Evolutionary conservation across 768 basidiomycete species (phyloP).

Genomic region (Rossbeevera mucosa): DNA sequence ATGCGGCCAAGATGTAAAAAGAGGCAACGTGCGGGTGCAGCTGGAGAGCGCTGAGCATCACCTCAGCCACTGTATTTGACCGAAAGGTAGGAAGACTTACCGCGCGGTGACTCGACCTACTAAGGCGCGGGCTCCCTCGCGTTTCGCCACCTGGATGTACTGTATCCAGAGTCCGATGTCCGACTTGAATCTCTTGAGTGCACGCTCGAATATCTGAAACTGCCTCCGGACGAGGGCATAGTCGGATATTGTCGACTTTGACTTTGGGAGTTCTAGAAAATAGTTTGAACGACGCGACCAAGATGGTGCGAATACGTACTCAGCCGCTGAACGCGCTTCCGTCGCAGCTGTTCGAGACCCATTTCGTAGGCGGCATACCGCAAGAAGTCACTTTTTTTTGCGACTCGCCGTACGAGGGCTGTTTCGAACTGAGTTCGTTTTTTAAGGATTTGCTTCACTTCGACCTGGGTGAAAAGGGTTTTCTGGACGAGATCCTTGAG

Average conservation of each 20-base stretch:
- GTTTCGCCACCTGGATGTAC: constrained; percentile 81
- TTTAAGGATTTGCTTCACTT: constrained; percentile 81
- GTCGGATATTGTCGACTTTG: constrained; percentile 65
- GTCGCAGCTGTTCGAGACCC: constrained; percentile 73
- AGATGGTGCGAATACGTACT: constrained; percentile 41
- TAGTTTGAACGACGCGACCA: not conserved
- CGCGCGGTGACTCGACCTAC: constrained; percentile 80
- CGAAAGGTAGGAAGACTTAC: constrained; percentile 36
- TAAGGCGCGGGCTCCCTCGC: constrained; percentile 71
- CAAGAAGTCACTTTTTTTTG: constrained; percentile 84
- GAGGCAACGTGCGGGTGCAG: constrained; percentile 75
- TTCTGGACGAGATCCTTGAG: constrained; percentile 88
- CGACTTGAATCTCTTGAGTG: constrained; percentile 80
- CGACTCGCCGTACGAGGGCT: constrained; percentile 74
- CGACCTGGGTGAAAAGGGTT: constrained; percentile 78
- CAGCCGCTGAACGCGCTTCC: constrained; percentile 67
- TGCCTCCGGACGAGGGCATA: constrained; percentile 81
- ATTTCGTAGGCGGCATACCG: constrained; percentile 93
- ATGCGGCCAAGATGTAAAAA: constrained; percentile 81
- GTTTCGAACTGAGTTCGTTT: constrained; percentile 81
- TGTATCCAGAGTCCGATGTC: constrained; percentile 87
- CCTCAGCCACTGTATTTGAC: constrained; percentile 4
- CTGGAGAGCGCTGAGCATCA: constrained; percentile 64
- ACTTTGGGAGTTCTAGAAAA: constrained; percentile 28
- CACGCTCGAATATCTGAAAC: constrained; percentile 88